Percentiles rank a stretch among this genome's conserved stretches.
These are phyloP conservation scores for Medicago truncatula DNA, from an alignment of 306 rosid species.

Conservation along the genomic window DNA sequence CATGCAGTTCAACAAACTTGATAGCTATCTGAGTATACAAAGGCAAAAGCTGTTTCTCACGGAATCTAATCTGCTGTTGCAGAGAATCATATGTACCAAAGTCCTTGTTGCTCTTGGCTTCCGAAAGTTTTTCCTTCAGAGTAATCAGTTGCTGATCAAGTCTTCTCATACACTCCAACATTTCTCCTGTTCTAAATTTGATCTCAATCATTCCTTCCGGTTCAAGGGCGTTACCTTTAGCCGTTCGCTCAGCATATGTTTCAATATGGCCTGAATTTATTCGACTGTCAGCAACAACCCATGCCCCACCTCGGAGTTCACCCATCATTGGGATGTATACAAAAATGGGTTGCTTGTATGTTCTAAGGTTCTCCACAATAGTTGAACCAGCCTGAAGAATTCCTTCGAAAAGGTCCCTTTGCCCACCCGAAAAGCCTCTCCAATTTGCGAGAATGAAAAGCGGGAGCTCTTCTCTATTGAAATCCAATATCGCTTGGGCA, in stretches of 20 bases:
- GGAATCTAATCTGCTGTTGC: constrained; percentile 76
- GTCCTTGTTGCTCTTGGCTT: constrained; percentile 63
- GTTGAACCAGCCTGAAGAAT: constrained; percentile 99
- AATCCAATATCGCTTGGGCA: constrained; percentile 91
- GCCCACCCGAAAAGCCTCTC: constrained; percentile 99
- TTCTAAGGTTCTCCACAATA: constrained; percentile 96
- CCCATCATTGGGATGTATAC: constrained; percentile 98
- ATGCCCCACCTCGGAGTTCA: constrained; percentile 98
- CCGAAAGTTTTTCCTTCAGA: constrained; percentile 76
- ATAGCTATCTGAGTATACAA: constrained; percentile 94
- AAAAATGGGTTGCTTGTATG: constrained; percentile 91
- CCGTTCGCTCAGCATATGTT: constrained; percentile 90
- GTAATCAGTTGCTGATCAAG: constrained; percentile 79
- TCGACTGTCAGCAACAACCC: constrained; percentile 95
- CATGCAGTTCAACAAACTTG: constrained; percentile 91
- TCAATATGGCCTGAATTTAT: constrained; percentile 92
- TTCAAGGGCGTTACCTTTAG: constrained; percentile 95
- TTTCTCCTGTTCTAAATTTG: constrained; percentile 86
- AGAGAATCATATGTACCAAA: constrained; percentile 59
- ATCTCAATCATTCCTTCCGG: constrained; percentile 99
- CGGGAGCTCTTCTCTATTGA: constrained; percentile 96
- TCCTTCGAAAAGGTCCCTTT: constrained; percentile 99
- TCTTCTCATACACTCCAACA: constrained; percentile 93
- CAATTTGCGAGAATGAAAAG: constrained; percentile 96
- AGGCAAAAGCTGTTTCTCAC: constrained; percentile 93